Evolutionary conservation across 2,329 filamentous ascomycete genomes (phyloP).

Genomic region (Epichloe elymi): DNA sequence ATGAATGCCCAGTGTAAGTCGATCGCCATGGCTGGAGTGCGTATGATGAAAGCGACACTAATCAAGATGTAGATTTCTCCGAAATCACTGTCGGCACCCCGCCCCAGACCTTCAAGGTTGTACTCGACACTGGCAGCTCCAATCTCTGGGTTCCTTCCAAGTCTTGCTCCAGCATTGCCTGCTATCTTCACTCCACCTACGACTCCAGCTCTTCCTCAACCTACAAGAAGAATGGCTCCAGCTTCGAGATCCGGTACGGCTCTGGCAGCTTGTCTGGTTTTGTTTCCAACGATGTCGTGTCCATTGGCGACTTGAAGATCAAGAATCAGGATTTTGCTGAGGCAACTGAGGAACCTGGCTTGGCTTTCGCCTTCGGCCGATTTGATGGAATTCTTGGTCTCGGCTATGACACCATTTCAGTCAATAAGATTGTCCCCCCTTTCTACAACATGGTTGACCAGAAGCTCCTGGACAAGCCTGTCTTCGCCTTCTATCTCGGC

Average conservation of each 20-base stretch:
- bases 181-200: constrained; percentile 95
- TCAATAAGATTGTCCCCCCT: constrained; percentile 86
- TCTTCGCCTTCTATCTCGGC: constrained; percentile 94
- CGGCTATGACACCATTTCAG: constrained; percentile 91
- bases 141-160: constrained; percentile 96
- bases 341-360: constrained; percentile 85
- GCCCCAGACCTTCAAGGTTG: constrained; percentile 93
- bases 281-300: constrained; percentile 75
- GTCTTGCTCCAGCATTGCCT: constrained; percentile 88
- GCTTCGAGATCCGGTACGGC: constrained; percentile 89
- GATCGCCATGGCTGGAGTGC: no score
- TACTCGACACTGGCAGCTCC: constrained; percentile 95
- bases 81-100: constrained; percentile 89
- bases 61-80: constrained; percentile 62
- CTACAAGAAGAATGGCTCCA: constrained; percentile 85
- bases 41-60: background rate
- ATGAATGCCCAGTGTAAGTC: constrained; percentile 92
- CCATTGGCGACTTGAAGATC: constrained; percentile 79
- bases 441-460: constrained; percentile 96
- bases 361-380: constrained; percentile 93
- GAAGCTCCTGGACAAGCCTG: constrained; percentile 75
- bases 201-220: constrained; percentile 79
- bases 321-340: constrained; percentile 91
- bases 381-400: constrained; percentile 96
- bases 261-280: constrained; percentile 90